phyloP scores from a whole-genome alignment of 768 basidiomycete species.

The Boletus barrowsii region DNA sequence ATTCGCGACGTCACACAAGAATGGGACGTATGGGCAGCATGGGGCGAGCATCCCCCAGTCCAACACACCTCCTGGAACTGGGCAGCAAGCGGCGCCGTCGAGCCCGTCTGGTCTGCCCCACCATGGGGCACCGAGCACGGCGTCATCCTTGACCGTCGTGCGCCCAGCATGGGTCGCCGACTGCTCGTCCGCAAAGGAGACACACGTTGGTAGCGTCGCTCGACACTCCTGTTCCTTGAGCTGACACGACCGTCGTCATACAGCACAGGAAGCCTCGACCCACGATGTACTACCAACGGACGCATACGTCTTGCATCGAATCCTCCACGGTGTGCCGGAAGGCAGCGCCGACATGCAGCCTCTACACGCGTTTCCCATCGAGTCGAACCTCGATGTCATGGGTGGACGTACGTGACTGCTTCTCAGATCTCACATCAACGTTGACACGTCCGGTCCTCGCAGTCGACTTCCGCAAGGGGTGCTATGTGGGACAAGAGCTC shows the following conservation, averaged over 20 bases:
- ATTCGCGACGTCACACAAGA: slow-evolving; percentile 74
- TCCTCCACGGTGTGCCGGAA: slow-evolving; percentile 84
- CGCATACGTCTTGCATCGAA: slow-evolving; percentile 75
- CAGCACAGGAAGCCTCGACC: slow-evolving; percentile 53
- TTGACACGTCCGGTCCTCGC: slow-evolving; percentile 15
- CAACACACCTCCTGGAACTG: slow-evolving; percentile 47
- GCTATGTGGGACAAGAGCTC: slow-evolving; percentile 96
- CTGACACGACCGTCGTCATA: slow-evolving; percentile 7
- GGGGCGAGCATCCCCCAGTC: slow-evolving; percentile 50
- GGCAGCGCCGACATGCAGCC: slow-evolving; percentile 74
- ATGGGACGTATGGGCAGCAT: slow-evolving; percentile 80
- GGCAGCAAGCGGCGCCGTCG: slow-evolving; percentile 72
- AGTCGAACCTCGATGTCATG: slow-evolving; percentile 93
- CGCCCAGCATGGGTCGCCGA: slow-evolving; percentile 75
- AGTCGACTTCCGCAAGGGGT: slow-evolving; percentile 98
- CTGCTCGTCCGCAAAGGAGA: slow-evolving; percentile 68
- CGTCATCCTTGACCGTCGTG: slow-evolving; percentile 61
- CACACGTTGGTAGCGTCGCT: slow-evolving; percentile 55
- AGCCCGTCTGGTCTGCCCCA: slow-evolving; percentile 64
- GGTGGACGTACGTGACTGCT: slow-evolving; percentile 67
- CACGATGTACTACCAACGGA: slow-evolving; percentile 53
- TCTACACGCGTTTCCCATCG: slow-evolving; percentile 84
- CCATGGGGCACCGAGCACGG: slow-evolving; percentile 61
- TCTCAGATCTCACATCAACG: background rate
- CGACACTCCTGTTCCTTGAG: background rate